Evolutionary conservation across 352 stramenopile genomes (phyloP).

Genomic region (Phytophthora gonapodyides): DNA sequence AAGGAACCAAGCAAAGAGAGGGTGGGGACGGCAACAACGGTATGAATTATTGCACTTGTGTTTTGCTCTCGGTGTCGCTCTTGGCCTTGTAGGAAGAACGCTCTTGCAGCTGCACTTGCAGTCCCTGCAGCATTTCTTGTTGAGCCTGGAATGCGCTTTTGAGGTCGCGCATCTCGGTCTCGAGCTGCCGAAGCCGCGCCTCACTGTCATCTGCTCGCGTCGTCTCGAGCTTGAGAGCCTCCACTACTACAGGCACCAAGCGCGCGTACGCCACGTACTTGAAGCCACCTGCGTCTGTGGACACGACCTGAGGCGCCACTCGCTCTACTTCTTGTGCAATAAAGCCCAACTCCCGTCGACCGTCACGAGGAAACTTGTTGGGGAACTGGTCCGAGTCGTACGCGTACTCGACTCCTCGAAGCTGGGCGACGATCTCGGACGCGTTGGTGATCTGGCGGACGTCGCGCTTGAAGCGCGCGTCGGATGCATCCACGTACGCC

Average conservation of each 20-base stretch:
- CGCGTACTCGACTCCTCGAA: conserved; percentile 76
- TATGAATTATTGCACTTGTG: conserved; percentile 39
- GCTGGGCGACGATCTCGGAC: conserved; percentile 45
- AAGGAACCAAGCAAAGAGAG: conserved; percentile 6
- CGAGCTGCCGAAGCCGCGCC: conserved; percentile 18
- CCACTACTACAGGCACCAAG: conserved; percentile 78
- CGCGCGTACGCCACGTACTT: conserved; percentile 90
- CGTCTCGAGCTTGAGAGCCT: conserved; percentile 68
- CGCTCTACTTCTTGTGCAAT: conserved; percentile 88
- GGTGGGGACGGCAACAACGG: conserved; percentile 21
- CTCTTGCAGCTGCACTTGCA: conserved; percentile 11
- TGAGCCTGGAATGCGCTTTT: conserved; percentile 21
- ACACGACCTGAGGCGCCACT: conserved; percentile 84
- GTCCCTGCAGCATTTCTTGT: conserved; percentile 21
- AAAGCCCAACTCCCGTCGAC: conserved; percentile 79
- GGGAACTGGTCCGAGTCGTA: conserved; percentile 54
- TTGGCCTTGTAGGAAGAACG: conserved; percentile 1
- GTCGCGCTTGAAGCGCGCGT: conserved; percentile 86
- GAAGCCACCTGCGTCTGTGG: conserved; percentile 65
- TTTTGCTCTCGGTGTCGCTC: conserved; percentile 8
- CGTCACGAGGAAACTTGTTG: conserved; percentile 37
- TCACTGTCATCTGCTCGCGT: conserved; percentile 24
- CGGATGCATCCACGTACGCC: conserved; percentile 91
- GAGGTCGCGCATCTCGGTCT: conserved; percentile 23
- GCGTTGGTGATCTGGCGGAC: conserved; percentile 55